Percentiles rank a stretch among this genome's conserved stretches.
phyloP scores from a whole-genome alignment of 2,329 filamentous ascomycete species.

The Grosmannia huntii region DNA sequence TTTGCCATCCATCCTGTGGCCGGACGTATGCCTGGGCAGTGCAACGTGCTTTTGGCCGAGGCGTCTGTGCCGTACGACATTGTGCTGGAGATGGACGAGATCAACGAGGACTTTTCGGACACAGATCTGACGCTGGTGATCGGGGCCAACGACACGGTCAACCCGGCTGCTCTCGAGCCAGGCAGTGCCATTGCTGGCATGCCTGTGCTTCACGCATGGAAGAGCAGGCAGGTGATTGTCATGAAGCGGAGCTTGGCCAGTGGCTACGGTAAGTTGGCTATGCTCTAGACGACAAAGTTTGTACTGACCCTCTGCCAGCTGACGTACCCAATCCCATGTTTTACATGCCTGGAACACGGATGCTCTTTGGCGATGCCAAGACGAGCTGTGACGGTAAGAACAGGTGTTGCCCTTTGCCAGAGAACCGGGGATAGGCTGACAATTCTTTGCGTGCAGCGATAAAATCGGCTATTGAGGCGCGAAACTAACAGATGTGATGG shows the following conservation, averaged over 20 bases:
- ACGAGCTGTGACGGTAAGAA: constrained; percentile 62
- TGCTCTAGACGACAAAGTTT: background rate
- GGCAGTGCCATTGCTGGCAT: constrained; percentile 80
- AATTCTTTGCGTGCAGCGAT: constrained; percentile 11
- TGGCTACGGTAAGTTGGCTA: constrained; percentile 55
- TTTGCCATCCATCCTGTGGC: constrained; percentile 88
- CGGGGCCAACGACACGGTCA: constrained; percentile 86
- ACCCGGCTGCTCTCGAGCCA: constrained; percentile 75
- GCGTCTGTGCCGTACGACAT: constrained; percentile 84
- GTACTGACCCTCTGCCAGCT: constrained; percentile 32
- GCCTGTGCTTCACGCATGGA: constrained; percentile 87
- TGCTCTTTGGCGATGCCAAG: constrained; percentile 87
- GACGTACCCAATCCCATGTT: constrained; percentile 93
- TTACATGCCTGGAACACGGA: constrained; percentile 77
- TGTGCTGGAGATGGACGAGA: constrained; percentile 90
- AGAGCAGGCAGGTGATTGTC: constrained; percentile 83
- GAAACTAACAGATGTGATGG: constrained; percentile 7
- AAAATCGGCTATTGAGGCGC: constrained; percentile 20
- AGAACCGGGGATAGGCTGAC: background rate
- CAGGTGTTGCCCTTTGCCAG: background rate
- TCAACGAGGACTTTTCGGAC: constrained; percentile 80
- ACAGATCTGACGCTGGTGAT: constrained; percentile 83
- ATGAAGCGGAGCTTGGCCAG: constrained; percentile 89
- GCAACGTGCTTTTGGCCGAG: constrained; percentile 81
- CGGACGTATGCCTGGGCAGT: constrained; percentile 85